phyloP scores from a whole-genome alignment of 2,329 filamentous ascomycete genomes.

The Colletotrichum brevisporum region DNA sequence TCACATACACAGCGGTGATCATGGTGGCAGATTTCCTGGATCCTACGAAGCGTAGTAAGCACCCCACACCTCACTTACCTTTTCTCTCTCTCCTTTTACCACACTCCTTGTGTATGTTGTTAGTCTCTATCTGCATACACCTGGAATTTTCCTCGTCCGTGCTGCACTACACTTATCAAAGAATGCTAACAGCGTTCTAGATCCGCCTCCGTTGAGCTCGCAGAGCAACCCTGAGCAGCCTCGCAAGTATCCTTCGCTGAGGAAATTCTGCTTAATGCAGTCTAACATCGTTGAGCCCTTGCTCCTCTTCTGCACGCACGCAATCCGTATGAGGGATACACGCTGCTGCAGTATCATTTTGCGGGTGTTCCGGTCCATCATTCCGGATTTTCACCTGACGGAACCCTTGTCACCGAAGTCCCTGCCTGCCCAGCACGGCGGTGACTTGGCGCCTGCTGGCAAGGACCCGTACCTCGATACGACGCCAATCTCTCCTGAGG shows the following conservation, averaged over 20 bases:
- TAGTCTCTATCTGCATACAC: not conserved
- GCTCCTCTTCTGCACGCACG: slow-evolving; percentile 91
- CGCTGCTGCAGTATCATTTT: slow-evolving; percentile 89
- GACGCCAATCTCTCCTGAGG: slow-evolving; percentile 65
- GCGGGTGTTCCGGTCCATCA: slow-evolving; percentile 86
- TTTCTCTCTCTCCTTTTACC: not conserved
- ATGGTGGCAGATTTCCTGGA: slow-evolving; percentile 93
- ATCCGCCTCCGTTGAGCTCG: slow-evolving; percentile 49
- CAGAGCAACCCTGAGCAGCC: slow-evolving; percentile 47
- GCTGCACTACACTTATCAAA: not conserved
- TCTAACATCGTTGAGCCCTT: slow-evolving; percentile 87
- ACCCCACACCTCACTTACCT: not conserved
- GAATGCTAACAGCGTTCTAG: slow-evolving; percentile 42
- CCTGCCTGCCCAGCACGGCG: slow-evolving; percentile 46
- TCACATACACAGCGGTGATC: slow-evolving; percentile 92
- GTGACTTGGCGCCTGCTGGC: slow-evolving; percentile 33
- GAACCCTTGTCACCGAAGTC: slow-evolving; percentile 48
- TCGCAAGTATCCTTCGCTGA: slow-evolving; percentile 71
- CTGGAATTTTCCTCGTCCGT: too few species aligned
- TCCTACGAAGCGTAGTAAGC: slow-evolving; percentile 75
- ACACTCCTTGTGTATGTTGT: not conserved
- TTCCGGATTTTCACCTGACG: slow-evolving; percentile 77
- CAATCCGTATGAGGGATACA: slow-evolving; percentile 89
- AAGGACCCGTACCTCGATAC: slow-evolving; percentile 49
- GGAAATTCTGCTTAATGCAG: slow-evolving; percentile 85